Conservation (phyloP, 306 rosid genomes). For the Citrullus colocynthis region DNA sequence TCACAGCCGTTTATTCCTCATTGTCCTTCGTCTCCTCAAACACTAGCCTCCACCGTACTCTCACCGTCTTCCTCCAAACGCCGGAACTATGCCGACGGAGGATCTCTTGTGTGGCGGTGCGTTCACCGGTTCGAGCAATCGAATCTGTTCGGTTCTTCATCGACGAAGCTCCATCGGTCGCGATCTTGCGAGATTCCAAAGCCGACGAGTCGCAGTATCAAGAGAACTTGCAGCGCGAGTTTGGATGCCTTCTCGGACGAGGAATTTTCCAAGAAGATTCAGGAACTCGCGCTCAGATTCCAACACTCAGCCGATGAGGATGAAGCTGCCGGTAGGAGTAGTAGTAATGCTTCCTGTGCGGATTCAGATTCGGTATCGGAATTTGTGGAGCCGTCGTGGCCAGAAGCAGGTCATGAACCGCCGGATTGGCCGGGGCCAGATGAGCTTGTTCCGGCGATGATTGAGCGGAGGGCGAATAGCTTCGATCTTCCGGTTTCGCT, state of each 20-base stretch:
- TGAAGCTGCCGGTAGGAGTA: not conserved
- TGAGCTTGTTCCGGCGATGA: conserved; percentile 38
- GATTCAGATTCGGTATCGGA: not conserved
- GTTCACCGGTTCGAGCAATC: conserved; percentile 28
- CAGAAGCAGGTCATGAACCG: conserved; percentile 15
- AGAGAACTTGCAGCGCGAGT: conserved; percentile 50
- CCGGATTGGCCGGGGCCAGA: conserved; percentile 36
- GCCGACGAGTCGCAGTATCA: conserved; percentile 10
- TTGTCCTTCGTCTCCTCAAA: conserved; percentile 7
- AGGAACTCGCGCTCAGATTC: conserved; percentile 54
- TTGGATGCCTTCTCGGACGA: conserved; percentile 60
- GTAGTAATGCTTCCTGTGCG: not conserved
- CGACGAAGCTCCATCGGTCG: conserved; percentile 26
- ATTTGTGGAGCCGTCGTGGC: conserved; percentile 40
- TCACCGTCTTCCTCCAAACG: conserved; percentile 4
- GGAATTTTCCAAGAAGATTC: conserved; percentile 61
- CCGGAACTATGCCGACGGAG: conserved; percentile 5
- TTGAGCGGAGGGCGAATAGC: conserved; percentile 76
- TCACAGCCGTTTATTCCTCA: conserved; percentile 6
- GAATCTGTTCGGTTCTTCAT: conserved; percentile 19
- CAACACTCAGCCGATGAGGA: conserved; percentile 22
- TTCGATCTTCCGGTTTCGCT: conserved; percentile 76
- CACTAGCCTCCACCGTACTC: conserved; percentile 5
- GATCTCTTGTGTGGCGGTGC: conserved; percentile 20
- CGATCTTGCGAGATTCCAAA: conserved; percentile 22